phyloP scores from a whole-genome alignment of 495 filamentous ascomycete genomes.

The Penicillium maclennaniae region DNA sequence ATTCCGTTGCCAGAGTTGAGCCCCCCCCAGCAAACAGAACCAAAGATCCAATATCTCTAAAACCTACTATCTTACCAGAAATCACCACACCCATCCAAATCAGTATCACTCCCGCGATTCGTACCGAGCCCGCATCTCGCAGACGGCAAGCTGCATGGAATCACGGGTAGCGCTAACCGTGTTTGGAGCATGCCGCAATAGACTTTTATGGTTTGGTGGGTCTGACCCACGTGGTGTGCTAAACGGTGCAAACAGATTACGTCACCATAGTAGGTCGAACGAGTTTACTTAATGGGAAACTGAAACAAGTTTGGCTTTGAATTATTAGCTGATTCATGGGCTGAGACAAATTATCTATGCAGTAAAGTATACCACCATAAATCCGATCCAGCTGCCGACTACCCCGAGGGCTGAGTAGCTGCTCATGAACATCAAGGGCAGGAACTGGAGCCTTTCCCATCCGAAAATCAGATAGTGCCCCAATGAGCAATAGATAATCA shows the following conservation, averaged over 20 bases:
- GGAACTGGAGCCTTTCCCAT: slow-evolving; percentile 70
- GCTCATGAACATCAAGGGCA: slow-evolving; percentile 96
- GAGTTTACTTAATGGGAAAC: not conserved
- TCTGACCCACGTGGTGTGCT: slow-evolving; percentile 33
- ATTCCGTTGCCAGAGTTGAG: not conserved
- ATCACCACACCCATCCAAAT: not conserved
- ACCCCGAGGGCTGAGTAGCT: slow-evolving; percentile 94
- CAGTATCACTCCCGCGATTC: slow-evolving; percentile 5
- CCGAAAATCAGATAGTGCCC: slow-evolving; percentile 81
- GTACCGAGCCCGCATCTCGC: slow-evolving; percentile 21
- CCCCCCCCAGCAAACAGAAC: not conserved
- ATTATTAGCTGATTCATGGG: not conserved
- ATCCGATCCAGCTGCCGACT: slow-evolving; percentile 93
- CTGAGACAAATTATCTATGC: slow-evolving; percentile 38
- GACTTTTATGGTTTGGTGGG: slow-evolving; percentile 33
- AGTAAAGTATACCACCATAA: slow-evolving; percentile 89
- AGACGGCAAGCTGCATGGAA: slow-evolving; percentile 22
- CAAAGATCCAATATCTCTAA: not conserved
- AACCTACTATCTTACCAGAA: not conserved
- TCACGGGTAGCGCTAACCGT: slow-evolving; percentile 23
- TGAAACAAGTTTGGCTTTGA: not conserved
- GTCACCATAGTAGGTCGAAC: slow-evolving; percentile 18
- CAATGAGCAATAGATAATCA: slow-evolving; percentile 85
- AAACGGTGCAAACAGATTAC: slow-evolving; percentile 31
- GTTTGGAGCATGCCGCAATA: slow-evolving; percentile 26